These are phyloP conservation scores for Pistacia atlantica DNA, from an alignment of 345 rosid genomes.

Conservation along the genomic window DNA sequence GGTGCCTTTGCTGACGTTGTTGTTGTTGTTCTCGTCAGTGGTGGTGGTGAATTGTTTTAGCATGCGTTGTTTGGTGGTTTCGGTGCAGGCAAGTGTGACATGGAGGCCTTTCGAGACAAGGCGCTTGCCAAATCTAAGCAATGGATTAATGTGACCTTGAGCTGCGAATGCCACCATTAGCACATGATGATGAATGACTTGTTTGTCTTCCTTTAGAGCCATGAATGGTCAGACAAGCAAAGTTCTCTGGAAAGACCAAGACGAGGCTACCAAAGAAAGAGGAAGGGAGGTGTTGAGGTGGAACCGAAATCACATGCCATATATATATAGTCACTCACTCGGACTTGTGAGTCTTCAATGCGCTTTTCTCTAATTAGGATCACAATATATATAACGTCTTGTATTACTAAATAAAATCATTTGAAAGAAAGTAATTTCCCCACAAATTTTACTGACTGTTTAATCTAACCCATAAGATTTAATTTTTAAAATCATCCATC, in stretches of 20 bases:
- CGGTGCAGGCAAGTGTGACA: conserved; percentile 43
- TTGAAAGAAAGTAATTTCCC: too few relatives aligned
- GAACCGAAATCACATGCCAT: too few relatives aligned
- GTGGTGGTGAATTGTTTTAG: conserved; percentile 23
- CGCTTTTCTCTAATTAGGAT: too few relatives aligned
- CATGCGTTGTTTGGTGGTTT: conserved; percentile 34
- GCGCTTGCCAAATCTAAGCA: conserved; percentile 43
- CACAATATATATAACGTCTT: too few relatives aligned
- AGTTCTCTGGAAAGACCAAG: not conserved
- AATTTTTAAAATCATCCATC: too few relatives aligned
- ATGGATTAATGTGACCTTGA: conserved; percentile 52
- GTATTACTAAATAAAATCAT: too few relatives aligned
- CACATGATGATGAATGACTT: conserved; percentile 35
- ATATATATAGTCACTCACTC: too few relatives aligned
- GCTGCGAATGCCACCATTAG: conserved; percentile 39
- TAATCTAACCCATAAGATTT: too few relatives aligned
- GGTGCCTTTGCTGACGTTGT: not conserved
- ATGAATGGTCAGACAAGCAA: not conserved
- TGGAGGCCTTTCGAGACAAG: conserved; percentile 41
- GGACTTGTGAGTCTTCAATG: too few relatives aligned
- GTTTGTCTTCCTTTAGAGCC: conserved; percentile 9
- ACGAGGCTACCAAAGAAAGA: not conserved
- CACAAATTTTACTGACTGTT: too few relatives aligned
- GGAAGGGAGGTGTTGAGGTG: not conserved
- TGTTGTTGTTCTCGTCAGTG: not conserved